A percentile compares a stretch with the other conserved stretches of the same genome.
Evolutionary conservation across 2,329 filamentous ascomycete species (phyloP).

Genomic region (Chrysoporthe austroafricana): DNA sequence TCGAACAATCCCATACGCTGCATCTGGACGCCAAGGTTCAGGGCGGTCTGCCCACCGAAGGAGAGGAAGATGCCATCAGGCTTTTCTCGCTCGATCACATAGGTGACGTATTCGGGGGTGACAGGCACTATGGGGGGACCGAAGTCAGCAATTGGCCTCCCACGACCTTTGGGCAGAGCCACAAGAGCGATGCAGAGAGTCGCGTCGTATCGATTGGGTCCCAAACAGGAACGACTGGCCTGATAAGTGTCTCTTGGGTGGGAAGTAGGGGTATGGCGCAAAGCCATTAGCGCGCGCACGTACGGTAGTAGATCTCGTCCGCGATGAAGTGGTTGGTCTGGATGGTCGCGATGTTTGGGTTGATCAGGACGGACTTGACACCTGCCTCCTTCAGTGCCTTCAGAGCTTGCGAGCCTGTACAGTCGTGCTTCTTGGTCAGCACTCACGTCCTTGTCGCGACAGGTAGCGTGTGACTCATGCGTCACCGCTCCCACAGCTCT

Average conservation of each 20-base stretch:
- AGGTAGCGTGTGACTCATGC: conserved; percentile 36
- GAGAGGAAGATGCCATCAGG: conserved; percentile 97
- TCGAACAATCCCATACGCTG: conserved; percentile 94
- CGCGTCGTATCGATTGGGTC: neutral
- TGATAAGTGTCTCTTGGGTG: neutral
- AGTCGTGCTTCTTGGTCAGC: conserved; percentile 25
- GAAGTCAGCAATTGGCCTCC: conserved; percentile 16
- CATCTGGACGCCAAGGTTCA: conserved; percentile 97
- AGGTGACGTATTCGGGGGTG: conserved; percentile 94
- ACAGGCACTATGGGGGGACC: conserved; percentile 64
- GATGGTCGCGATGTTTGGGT: conserved; percentile 98
- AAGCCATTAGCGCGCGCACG: conserved; percentile 1
- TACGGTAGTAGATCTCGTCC: conserved; percentile 91
- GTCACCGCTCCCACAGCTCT: conserved; percentile 20
- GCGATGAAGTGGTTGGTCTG: conserved; percentile 96
- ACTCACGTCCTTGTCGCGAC: conserved; percentile 19
- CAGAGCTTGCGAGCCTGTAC: conserved; percentile 85
- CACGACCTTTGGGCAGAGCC: no score
- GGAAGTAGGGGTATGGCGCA: neutral
- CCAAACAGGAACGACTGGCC: neutral
- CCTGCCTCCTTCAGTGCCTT: conserved; percentile 97
- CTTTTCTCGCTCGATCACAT: conserved; percentile 94
- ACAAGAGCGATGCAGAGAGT: neutral
- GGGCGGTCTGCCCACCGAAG: conserved; percentile 94
- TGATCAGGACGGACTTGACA: conserved; percentile 89